Percentiles rank a stretch among this genome's conserved stretches.
Conservation (phyloP, 176 grass and related monocot species). For the Olyra latifolia region DNA sequence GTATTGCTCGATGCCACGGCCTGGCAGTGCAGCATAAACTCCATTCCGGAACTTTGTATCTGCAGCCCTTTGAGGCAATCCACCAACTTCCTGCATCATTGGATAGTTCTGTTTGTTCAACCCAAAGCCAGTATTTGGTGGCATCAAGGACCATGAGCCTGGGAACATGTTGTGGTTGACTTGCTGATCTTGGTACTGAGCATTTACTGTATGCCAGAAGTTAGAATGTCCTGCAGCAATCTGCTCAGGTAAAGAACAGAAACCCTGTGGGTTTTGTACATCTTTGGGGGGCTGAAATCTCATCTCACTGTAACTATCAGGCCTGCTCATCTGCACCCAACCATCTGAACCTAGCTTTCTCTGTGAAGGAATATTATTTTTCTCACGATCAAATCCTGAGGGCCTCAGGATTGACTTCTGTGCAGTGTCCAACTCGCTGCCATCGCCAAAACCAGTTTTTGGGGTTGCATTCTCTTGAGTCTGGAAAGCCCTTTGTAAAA, state of each 20-base stretch:
- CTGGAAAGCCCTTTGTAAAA: slow-evolving; percentile 57
- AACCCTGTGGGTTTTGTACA: slow-evolving; percentile 31
- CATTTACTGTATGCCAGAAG: slow-evolving; percentile 46
- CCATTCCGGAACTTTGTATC: slow-evolving; percentile 44
- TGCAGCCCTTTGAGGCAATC: slow-evolving; percentile 37
- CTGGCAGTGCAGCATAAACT: slow-evolving; percentile 27
- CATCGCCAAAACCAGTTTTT: slow-evolving; percentile 37
- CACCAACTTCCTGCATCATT: slow-evolving; percentile 37
- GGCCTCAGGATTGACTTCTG: slow-evolving; percentile 41
- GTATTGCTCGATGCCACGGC: slow-evolving; percentile 39
- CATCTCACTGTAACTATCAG: slow-evolving; percentile 43
- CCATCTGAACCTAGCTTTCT: slow-evolving; percentile 52
- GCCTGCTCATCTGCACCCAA: slow-evolving; percentile 43
- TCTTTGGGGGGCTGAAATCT: slow-evolving; percentile 52
- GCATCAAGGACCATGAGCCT: slow-evolving; percentile 56
- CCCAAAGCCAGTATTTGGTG: slow-evolving; percentile 49
- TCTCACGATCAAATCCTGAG: slow-evolving; percentile 35
- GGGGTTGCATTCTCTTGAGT: slow-evolving; percentile 51
- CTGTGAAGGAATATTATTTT: slow-evolving; percentile 26
- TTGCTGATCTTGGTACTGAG: slow-evolving; percentile 59
- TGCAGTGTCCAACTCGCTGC: slow-evolving; percentile 32
- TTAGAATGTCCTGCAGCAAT: slow-evolving; percentile 39
- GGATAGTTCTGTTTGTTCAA: slow-evolving; percentile 37
- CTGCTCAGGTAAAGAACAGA: slow-evolving; percentile 52
- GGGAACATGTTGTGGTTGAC: slow-evolving; percentile 42